Conservation (phyloP, 495 filamentous ascomycete species). For the Trichoderma erinaceum region DNA sequence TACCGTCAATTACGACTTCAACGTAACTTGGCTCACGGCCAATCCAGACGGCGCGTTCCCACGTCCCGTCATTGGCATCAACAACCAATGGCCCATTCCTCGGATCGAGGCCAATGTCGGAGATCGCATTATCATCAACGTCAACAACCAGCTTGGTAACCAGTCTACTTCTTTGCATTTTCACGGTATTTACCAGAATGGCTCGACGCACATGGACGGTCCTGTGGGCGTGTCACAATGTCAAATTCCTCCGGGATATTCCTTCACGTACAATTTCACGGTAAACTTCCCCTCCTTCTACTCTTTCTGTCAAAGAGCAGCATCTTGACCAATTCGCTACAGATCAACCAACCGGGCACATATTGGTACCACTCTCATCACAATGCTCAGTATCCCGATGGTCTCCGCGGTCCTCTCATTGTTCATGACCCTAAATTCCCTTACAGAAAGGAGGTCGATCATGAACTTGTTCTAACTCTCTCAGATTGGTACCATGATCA, state of each 20-base stretch:
- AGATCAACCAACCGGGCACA: slow-evolving; percentile 63
- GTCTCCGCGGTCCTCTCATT: slow-evolving; percentile 63
- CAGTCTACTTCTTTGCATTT: slow-evolving; percentile 67
- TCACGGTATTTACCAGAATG: slow-evolving; percentile 70
- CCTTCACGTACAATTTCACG: slow-evolving; percentile 71
- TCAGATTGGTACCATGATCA: slow-evolving; percentile 63
- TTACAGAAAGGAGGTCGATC: slow-evolving; percentile 56
- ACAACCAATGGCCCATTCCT: slow-evolving; percentile 72
- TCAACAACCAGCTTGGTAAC: slow-evolving; percentile 67
- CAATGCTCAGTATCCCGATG: slow-evolving; percentile 67
- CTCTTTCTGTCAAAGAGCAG: slow-evolving; percentile 7
- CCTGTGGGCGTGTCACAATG: slow-evolving; percentile 63
- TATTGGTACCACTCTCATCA: slow-evolving; percentile 83
- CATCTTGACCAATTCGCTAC: background rate
- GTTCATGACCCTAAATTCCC: slow-evolving; percentile 61
- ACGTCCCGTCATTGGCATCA: slow-evolving; percentile 71
- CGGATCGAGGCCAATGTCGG: slow-evolving; percentile 62
- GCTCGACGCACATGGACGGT: slow-evolving; percentile 68
- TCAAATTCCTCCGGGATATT: slow-evolving; percentile 53
- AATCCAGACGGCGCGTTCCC: slow-evolving; percentile 70
- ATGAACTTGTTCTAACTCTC: slow-evolving; percentile 58
- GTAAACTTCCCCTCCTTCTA: slow-evolving; percentile 34
- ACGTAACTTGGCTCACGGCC: slow-evolving; percentile 70
- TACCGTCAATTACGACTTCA: slow-evolving; percentile 70
- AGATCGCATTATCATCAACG: slow-evolving; percentile 64